Percentiles rank a stretch among this genome's conserved stretches.
These are phyloP conservation scores for Rhodotorula toruloides DNA, from an alignment of 768 basidiomycete genomes.

Conservation along the genomic window DNA sequence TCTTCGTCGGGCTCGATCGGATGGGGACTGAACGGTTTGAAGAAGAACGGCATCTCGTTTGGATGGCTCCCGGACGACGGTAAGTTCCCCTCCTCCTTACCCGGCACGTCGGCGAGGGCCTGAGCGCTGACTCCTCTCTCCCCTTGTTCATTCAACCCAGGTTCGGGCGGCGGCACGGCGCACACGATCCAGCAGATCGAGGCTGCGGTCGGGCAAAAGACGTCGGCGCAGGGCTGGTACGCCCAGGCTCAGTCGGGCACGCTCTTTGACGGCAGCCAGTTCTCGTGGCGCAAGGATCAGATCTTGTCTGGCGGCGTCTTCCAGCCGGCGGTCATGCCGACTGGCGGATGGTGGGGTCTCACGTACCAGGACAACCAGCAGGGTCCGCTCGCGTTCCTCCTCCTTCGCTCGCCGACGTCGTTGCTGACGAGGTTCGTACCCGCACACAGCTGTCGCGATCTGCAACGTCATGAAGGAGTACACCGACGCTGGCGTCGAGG, in stretches of 20 bases:
- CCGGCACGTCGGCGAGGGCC: background rate
- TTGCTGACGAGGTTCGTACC: background rate
- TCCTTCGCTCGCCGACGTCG: background rate
- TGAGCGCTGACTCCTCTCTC: background rate
- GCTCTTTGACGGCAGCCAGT: constrained; percentile 39
- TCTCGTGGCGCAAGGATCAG: constrained; percentile 38
- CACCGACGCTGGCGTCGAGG: constrained; percentile 43
- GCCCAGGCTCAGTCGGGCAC: constrained; percentile 39
- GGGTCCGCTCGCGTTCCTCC: background rate
- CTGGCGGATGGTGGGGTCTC: constrained; percentile 39
- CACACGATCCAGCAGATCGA: constrained; percentile 38
- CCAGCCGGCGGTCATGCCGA: constrained; percentile 40
- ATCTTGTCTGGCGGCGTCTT: constrained; percentile 35
- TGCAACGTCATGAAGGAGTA: constrained; percentile 43
- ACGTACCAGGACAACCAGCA: constrained; percentile 38
- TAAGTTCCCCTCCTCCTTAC: background rate
- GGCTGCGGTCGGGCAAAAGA: constrained; percentile 18
- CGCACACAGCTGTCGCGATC: constrained; percentile 34
- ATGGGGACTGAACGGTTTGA: constrained; percentile 20
- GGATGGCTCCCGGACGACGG: constrained; percentile 42
- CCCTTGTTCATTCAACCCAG: constrained; percentile 11
- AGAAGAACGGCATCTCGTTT: constrained; percentile 40
- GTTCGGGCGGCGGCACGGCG: constrained; percentile 39
- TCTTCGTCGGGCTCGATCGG: constrained; percentile 22
- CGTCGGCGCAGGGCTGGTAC: constrained; percentile 38